These are phyloP conservation scores for Lichtheimia ramosa DNA, from an alignment of 371 early-diverging fungal genomes.

Conservation along the genomic window DNA sequence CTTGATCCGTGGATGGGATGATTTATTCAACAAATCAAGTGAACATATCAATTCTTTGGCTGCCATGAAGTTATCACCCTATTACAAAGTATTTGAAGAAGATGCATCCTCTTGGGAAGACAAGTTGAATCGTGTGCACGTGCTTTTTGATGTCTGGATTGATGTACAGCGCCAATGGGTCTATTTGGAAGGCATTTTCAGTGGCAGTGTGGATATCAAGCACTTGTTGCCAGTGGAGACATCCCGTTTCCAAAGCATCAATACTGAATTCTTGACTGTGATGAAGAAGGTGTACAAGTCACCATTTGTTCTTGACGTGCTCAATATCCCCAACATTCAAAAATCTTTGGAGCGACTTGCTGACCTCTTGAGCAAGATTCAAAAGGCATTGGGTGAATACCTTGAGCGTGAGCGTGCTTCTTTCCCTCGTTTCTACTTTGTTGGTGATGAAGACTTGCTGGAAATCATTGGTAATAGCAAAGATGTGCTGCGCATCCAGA, in stretches of 20 bases:
- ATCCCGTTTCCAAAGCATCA: conserved; percentile 93
- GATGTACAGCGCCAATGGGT: conserved; percentile 99
- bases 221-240: conserved; percentile 95
- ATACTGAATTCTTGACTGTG: conserved; percentile 94
- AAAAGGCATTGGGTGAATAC: conserved; percentile 98
- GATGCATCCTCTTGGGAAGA: conserved; percentile 96
- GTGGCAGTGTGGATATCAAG: conserved; percentile 94
- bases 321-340: conserved; percentile 91
- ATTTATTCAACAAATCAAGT: conserved; percentile 92
- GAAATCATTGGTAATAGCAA: conserved; percentile 99
- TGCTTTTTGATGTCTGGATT: conserved; percentile 98
- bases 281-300: conserved; percentile 99
- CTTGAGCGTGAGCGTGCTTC: conserved; percentile 94
- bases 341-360: conserved; percentile 94
- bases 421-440: conserved; percentile 99
- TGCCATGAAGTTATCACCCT: conserved; percentile 97
- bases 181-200: conserved; percentile 97
- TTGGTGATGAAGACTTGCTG: conserved; percentile 98
- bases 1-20: conserved; percentile 97
- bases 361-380: conserved; percentile 92
- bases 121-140: conserved; percentile 92
- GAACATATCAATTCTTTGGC: conserved; percentile 94
- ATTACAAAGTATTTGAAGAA: conserved; percentile 97
- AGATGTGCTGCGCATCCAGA: conserved; percentile 93
- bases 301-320: conserved; percentile 92